A percentile compares a stretch with the other conserved stretches of the same genome.
These are phyloP conservation scores for Paraphoma chrysanthemicola DNA, from an alignment of 2,329 filamentous ascomycete genomes.

Conservation along the genomic window DNA sequence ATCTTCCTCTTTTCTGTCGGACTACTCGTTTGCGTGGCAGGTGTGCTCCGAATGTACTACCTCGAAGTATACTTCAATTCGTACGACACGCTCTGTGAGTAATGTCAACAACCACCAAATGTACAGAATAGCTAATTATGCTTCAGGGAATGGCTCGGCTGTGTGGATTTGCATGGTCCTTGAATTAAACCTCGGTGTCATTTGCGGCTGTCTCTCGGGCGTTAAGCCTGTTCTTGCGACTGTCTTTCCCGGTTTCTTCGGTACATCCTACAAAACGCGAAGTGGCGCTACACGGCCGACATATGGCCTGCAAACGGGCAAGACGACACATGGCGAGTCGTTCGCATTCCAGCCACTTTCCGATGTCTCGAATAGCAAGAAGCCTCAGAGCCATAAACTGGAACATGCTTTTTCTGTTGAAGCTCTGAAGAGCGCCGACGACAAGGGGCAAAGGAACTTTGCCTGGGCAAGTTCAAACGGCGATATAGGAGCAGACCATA, in stretches of 20 bases:
- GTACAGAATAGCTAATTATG: background rate
- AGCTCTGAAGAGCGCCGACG: background rate
- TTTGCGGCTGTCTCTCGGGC: constrained; percentile 40
- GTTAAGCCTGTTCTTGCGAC: constrained; percentile 40
- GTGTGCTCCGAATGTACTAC: constrained; percentile 36
- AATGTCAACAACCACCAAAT: background rate
- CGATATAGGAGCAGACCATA: background rate
- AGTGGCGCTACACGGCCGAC: constrained; percentile 7
- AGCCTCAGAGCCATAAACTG: constrained; percentile 6
- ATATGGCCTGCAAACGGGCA: constrained; percentile 8
- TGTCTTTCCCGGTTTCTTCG: constrained; percentile 35
- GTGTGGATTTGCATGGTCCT: constrained; percentile 30
- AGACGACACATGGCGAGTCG: constrained; percentile 8
- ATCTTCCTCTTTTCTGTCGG: constrained; percentile 35
- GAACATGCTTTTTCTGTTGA: constrained; percentile 8
- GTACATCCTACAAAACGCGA: constrained; percentile 13
- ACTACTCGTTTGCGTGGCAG: constrained; percentile 35
- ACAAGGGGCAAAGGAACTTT: constrained; percentile 13
- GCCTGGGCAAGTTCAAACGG: constrained; percentile 24
- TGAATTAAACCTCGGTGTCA: constrained; percentile 40
- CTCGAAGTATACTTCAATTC: constrained; percentile 34
- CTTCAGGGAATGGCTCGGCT: constrained; percentile 29
- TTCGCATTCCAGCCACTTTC: constrained; percentile 25
- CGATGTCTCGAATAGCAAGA: constrained; percentile 11
- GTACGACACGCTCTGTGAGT: constrained; percentile 33